Conservation (phyloP, 2,329 filamentous ascomycete species). For the Helminthosporium solani region DNA sequence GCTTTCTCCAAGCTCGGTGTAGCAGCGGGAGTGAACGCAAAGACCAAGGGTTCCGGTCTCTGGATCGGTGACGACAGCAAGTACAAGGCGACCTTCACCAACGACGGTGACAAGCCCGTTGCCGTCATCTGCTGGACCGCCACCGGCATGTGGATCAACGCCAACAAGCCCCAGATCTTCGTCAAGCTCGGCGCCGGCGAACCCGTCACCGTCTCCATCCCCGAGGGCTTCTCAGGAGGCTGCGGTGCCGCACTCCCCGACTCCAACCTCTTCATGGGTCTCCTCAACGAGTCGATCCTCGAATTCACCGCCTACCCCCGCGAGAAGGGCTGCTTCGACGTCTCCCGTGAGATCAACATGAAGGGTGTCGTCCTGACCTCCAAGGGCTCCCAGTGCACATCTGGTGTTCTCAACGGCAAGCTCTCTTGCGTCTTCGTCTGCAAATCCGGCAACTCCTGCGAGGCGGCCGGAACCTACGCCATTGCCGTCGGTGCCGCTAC, state of each 20-base stretch:
- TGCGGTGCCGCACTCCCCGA: constrained; percentile 43
- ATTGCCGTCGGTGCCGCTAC: constrained; percentile 31
- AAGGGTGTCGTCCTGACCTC: constrained; percentile 43
- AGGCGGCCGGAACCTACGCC: constrained; percentile 39
- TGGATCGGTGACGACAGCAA: constrained; percentile 41
- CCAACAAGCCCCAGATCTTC: constrained; percentile 38
- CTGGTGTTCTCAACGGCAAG: constrained; percentile 38
- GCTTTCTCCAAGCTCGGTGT: constrained; percentile 18
- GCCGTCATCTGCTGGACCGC: constrained; percentile 44
- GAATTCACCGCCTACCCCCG: constrained; percentile 19
- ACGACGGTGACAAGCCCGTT: constrained; percentile 32
- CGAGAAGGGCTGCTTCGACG: constrained; percentile 42
- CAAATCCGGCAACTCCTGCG: constrained; percentile 20
- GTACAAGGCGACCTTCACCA: constrained; percentile 41
- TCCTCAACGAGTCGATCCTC: constrained; percentile 13
- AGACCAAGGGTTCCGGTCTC: constrained; percentile 30
- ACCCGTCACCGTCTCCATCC: constrained; percentile 42
- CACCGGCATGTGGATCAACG: constrained; percentile 41
- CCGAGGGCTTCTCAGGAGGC: constrained; percentile 41
- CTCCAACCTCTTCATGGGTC: constrained; percentile 30
- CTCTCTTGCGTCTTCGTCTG: constrained; percentile 44
- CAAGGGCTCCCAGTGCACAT: constrained; percentile 44
- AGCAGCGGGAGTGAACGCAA: constrained; percentile 29
- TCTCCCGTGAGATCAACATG: constrained; percentile 50
- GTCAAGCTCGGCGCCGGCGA: constrained; percentile 43